Conservation (phyloP, 139 green algal genomes). For the Volvox reticuliferus region DNA sequence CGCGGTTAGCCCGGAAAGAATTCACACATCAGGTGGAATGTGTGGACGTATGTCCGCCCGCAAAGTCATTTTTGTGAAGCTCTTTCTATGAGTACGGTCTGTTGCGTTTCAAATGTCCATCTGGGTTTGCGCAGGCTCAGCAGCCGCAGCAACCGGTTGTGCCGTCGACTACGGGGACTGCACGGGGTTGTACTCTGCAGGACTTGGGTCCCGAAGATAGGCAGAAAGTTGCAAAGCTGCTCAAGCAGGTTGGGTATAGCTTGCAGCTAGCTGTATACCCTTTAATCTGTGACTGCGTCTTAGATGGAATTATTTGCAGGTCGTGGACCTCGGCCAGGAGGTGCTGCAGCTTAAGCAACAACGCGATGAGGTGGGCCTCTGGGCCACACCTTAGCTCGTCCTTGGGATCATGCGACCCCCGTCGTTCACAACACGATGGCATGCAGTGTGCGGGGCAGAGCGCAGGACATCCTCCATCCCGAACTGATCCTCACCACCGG, state of each 20-base stretch:
- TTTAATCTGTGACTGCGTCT: background rate
- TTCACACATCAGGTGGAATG: background rate
- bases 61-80: too few relatives aligned
- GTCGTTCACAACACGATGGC: too few relatives aligned
- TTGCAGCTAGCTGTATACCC: too few relatives aligned
- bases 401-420: too few relatives aligned
- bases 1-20: background rate
- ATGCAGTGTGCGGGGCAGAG: too few relatives aligned
- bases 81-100: too few relatives aligned
- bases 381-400: background rate
- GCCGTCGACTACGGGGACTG: background rate
- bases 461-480: too few relatives aligned
- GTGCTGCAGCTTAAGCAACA: slow-evolving; percentile 34
- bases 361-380: slow-evolving; percentile 30
- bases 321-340: slow-evolving; percentile 69
- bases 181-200: slow-evolving; percentile 56
- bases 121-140: background rate
- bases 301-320: background rate
- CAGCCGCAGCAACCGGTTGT: background rate
- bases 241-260: slow-evolving; percentile 61
- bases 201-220: slow-evolving; percentile 69
- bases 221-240: slow-evolving; percentile 66
- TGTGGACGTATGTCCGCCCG: background rate
- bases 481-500: too few relatives aligned
- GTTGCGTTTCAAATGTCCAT: too few relatives aligned